Base-by-base conservation (phyloP, 2,329 filamentous ascomycete genomes). In the Sporothrix humicola region DNA sequence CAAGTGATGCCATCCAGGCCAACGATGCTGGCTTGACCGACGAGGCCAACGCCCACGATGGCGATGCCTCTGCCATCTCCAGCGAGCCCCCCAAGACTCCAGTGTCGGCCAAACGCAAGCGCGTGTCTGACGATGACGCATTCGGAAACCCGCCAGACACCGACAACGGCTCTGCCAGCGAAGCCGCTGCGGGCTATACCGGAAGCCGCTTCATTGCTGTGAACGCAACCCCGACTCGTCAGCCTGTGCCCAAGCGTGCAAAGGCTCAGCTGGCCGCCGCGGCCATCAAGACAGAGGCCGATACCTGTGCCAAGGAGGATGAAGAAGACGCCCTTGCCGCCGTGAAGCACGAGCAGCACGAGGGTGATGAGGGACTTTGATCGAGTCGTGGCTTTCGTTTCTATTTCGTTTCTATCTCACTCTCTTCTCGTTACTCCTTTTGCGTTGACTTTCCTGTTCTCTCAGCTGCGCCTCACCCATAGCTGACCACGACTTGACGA, bases 91-190 rank as follows among this genome's bases (percentile, higher is more conserved):
- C 54, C 2, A 56, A 2, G 2, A 61, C 69, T 1, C 65, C 79
- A 15, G 61, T 76, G 69, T 79, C 79, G 73, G 78, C 79, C 66
- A 80, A 81, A 75, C 58, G 76, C 59, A 75, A 78, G 75, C 69
- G 75, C 56, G 69, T 72, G 44, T 76, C 77, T 69, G n/a, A 68
- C 8, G 54, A 65, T 13, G 52, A 20, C 31, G 17, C 12, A 20
- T 46, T 12, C 20, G 46, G 9, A 17, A 44, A 12, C 17, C 9
- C 59, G n/a, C n/a, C 59, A 31, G 61, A 26, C 15, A 52, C 70
- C 17, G 68, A 71, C 2, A 6, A 72, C 20, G 54, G 31, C 7
- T 20, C 73, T 13, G 54, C 59, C 17, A 31, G 12, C 6, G 59
- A 71, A 9, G 46, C 54, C 65, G 23, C 15, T 65, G 2, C 12